A percentile compares a stretch with the other conserved stretches of the same genome.
Conservation (phyloP, 2,329 filamentous ascomycete species). For the Cordyceps tenuipes region DNA sequence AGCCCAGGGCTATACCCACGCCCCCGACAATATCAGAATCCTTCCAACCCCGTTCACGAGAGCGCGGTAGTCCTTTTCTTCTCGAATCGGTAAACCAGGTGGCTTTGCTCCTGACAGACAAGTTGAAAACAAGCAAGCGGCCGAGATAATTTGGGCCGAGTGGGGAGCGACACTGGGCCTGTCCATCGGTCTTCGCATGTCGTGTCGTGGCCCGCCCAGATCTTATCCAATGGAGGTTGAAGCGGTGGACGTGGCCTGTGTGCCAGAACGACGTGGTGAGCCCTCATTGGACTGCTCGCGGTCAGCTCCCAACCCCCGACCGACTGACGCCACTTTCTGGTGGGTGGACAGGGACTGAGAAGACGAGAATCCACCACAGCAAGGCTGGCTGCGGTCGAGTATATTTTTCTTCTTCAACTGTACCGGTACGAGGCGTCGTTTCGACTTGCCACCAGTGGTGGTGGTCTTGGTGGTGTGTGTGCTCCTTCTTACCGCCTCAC, state of each 20-base stretch:
- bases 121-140: neutral
- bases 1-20: neutral
- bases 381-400: constrained; percentile 3
- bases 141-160: constrained; percentile 1
- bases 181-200: constrained; percentile 10
- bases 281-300: constrained; percentile 11
- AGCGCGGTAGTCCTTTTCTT: neutral
- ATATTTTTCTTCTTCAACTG: neutral
- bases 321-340: constrained; percentile 11
- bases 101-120: neutral
- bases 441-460: neutral
- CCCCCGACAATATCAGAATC: constrained; percentile 7
- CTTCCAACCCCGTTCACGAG: constrained; percentile 2
- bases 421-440: neutral
- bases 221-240: constrained; percentile 10
- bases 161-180: constrained; percentile 5
- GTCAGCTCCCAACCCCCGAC: constrained; percentile 10
- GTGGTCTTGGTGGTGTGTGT: too few species aligned
- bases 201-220: constrained; percentile 7
- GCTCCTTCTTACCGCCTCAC: neutral
- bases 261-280: constrained; percentile 12
- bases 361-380: constrained; percentile 7
- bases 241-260: constrained; percentile 11
- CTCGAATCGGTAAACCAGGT: constrained; percentile 3
- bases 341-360: neutral